Evolutionary conservation across 2,329 filamentous ascomycete species (phyloP), one percentile per base, ranked within the genome.

Genomic region (Clarireedia paspali): DNA sequence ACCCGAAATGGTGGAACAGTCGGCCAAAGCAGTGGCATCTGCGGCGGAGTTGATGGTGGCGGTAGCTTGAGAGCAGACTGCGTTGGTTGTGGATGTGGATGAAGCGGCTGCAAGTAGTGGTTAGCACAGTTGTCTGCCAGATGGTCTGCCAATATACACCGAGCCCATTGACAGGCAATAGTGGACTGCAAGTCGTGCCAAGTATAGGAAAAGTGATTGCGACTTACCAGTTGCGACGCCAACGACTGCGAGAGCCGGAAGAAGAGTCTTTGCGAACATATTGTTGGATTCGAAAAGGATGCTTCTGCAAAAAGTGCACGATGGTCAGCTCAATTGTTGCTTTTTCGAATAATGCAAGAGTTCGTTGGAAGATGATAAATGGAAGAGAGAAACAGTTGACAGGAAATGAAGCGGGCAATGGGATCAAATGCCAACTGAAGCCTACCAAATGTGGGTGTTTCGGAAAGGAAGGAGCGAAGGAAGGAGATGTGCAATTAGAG

Each of bases 41-140:
- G 65, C 66, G 51, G 59, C 56, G 39, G 61, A 63, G 60, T 61
- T 62, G 60, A 70, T 61, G 48, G 68, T 70, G n/a, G 63, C 62
- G 4, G 64, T 68, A 14, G 64, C 30, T 50, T 63, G 59, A n/a
- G 64, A 63, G 59, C 66, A 68, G 58, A 62, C 45, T 10, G 65
- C 52, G 17, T 7, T 54, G 46, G 30, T 39, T 5, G 51, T 34
- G 27, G 7, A 9, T 30, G 27, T 30, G 9, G 27, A 30, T 30
- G 27, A 30, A 48, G 51, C 51, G 39, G 24, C 4, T 9, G 49
- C 27, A 42, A 42, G 49, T 2, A n/a, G 4, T 3, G 1, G 17
- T 55, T 27, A 55, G 53, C 23, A 55, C 14, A 10, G 12, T 1
- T 7, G 4, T 27, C 0, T 12, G 14, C 15, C 15, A 1, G 0